Base-by-base conservation (phyloP, 495 filamentous ascomycete species). In the Paragyromitra xinjiangensis region DNA sequence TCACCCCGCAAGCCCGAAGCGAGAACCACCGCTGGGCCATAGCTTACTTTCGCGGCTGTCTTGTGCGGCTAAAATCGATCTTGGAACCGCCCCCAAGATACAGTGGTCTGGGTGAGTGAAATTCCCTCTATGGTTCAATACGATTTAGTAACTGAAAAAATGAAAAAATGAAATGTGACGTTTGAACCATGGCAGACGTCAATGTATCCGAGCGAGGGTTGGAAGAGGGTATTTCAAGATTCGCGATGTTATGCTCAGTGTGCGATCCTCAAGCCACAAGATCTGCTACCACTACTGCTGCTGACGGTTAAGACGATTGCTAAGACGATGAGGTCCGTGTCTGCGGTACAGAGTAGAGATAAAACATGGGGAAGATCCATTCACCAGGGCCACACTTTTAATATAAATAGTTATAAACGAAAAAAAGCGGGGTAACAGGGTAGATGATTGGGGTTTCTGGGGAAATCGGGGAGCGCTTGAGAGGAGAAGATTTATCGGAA, bases 351-450 rank as follows among this genome's bases (percentile, higher is more conserved):
- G 42, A 55, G 40, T 39, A 64, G 45, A 16, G 12, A 16, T 69
- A 12, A 48, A 45, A 56, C 29, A 16, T 14, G 44, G 19, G 69
- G 39, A 39, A 64, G 34, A 73, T 24, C 68, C 7, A 71, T 55
- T 39, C 40, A n/a, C 34, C 19, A 50, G 37, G 40, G 39, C 19
- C 14, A 53, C 24, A 34, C 37, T 68, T 16, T 76, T 76, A 71
- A 73, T 56, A 48, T 55, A 53, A 64, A 56, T 59, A 37, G 11
- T 39, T 61, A 11, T 16, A 7, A 19, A 61, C 6, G 16, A 5
- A 39, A 26, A 59, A 63, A 77, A 77, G 74, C 53, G 74, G 74
- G 74, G 74, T 77, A 73, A 44, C 69, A 77, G 34, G 68, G 73
- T 8, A 69, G n/a, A 34, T 9, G 12, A 53, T 44, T 69, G 16